These are phyloP conservation scores for Erodium moschatum DNA, from an alignment of 441 rosid genomes.

Conservation along the genomic window DNA sequence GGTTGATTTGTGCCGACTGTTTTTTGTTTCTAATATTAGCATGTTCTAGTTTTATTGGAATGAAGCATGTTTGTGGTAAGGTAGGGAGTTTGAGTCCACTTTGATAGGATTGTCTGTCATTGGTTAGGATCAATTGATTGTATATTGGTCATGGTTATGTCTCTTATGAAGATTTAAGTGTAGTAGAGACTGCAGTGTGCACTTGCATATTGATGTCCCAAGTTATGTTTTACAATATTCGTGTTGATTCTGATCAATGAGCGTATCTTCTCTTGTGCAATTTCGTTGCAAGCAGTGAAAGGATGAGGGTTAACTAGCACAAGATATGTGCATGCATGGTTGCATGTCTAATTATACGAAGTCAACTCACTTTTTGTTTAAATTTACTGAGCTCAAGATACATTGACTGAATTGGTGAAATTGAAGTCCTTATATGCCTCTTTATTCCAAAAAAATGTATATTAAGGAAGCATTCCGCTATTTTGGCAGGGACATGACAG, in stretches of 20 bases:
- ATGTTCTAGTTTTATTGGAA: neutral
- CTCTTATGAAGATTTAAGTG: neutral
- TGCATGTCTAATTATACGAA: neutral
- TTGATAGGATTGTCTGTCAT: neutral
- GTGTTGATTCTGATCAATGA: neutral
- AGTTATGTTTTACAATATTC: neutral
- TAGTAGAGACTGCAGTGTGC: neutral
- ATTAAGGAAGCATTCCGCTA: neutral
- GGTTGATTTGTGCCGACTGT: neutral
- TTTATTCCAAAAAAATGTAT: no score
- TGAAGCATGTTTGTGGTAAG: neutral
- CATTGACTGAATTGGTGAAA: no score
- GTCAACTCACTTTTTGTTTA: neutral
- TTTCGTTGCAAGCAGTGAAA: neutral
- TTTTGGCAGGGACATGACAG: constrained; percentile 62
- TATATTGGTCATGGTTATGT: neutral
- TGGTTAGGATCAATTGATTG: neutral
- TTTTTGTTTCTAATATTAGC: neutral
- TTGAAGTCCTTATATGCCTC: no score
- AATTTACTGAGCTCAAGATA: no score
- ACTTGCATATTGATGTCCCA: neutral
- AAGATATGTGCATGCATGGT: neutral
- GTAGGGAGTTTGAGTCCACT: neutral
- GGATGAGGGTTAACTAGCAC: no score
- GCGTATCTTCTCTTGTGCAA: neutral